These are phyloP conservation scores for Arabidopsis lyrata DNA, from an alignment of 441 rosid species.

Conservation along the genomic window DNA sequence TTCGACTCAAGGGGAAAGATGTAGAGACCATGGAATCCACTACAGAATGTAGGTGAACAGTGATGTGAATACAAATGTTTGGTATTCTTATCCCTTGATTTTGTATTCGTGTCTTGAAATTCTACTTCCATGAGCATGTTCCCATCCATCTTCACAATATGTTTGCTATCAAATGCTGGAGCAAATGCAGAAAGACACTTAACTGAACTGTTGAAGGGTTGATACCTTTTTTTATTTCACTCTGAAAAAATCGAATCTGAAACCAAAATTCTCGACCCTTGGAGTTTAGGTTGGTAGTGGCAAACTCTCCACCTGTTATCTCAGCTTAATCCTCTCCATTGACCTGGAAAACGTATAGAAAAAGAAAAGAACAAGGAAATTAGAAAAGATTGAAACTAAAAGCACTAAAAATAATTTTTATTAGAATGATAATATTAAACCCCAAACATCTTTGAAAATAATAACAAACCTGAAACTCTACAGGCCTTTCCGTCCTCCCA, in stretches of 20 bases:
- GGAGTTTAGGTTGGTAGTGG: conserved; percentile 70
- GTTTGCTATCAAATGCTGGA: neutral
- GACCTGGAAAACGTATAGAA: conserved; percentile 50
- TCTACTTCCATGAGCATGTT: too few species aligned
- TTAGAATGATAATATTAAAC: neutral
- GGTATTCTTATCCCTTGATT: too few species aligned
- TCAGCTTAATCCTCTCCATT: conserved; percentile 69
- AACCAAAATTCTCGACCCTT: conserved; percentile 67
- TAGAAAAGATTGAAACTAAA: conserved; percentile 2
- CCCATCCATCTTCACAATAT: too few species aligned
- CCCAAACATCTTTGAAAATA: neutral
- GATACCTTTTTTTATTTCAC: conserved; percentile 37
- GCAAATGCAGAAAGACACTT: neutral
- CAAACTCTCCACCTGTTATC: conserved; percentile 68
- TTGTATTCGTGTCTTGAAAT: too few species aligned
- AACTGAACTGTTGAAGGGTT: neutral
- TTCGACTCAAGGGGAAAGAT: conserved; percentile 52
- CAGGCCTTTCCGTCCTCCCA: conserved; percentile 64
- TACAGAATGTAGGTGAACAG: conserved; percentile 46
- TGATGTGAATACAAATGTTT: too few species aligned
- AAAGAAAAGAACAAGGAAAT: neutral
- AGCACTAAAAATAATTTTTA: neutral
- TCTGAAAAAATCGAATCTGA: conserved; percentile 48
- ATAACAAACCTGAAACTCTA: conserved; percentile 56
- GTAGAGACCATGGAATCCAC: conserved; percentile 65